Conservation (phyloP, 805 yeast species). For the Myxozyma kluyveri region DNA sequence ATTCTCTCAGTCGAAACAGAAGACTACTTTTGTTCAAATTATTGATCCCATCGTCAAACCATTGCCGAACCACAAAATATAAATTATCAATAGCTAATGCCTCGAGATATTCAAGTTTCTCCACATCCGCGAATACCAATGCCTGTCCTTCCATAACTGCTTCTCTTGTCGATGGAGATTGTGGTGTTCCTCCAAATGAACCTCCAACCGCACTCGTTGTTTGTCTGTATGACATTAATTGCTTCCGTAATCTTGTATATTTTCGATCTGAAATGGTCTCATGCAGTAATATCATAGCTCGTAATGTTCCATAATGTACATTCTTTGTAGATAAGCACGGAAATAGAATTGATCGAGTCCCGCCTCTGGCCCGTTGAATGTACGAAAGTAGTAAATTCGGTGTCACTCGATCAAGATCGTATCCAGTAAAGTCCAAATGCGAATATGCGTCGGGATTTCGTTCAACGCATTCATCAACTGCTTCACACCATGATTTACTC, state of each 20-base stretch:
- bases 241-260: conserved; percentile 7
- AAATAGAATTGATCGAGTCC: conserved; percentile 14
- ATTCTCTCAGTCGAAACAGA: conserved; percentile 11
- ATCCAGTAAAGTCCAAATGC: conserved; percentile 18
- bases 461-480: conserved; percentile 16
- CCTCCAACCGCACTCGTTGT: no score
- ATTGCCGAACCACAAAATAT: conserved; percentile 18
- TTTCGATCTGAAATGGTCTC: conserved; percentile 14
- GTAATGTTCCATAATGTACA: conserved; percentile 15
- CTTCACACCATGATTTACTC: conserved; percentile 6
- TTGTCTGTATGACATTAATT: not conserved
- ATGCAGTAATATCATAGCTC: conserved; percentile 22
- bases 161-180: not conserved
- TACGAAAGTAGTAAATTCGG: conserved; percentile 14
- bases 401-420: conserved; percentile 19
- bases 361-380: conserved; percentile 11
- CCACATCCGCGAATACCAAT: not conserved
- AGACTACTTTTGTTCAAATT: not conserved
- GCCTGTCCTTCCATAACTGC: not conserved
- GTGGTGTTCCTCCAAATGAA: not conserved
- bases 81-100: conserved; percentile 18
- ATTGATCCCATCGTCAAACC: conserved; percentile 16
- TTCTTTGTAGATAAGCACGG: conserved; percentile 22
- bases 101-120: conserved; percentile 6
- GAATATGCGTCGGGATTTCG: conserved; percentile 16